Evolutionary conservation across 345 rosid species (phyloP), one percentile per base, ranked within the genome.

Genomic region (Rhodamnia rubescens): DNA sequence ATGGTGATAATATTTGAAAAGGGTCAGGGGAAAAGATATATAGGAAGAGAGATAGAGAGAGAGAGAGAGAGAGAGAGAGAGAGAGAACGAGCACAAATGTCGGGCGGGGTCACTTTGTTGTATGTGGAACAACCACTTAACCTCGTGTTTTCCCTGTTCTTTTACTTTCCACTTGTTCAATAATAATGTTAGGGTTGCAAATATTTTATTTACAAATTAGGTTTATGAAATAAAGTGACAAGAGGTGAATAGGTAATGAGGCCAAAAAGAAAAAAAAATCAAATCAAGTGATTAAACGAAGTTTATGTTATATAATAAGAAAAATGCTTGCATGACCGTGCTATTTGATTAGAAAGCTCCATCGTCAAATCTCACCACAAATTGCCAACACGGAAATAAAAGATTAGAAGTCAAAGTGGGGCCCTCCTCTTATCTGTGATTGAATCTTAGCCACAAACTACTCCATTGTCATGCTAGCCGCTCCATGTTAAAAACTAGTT

Each of bases 81-180:
- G 84, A 18, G 58, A 74, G 56, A 53, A 57, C 8, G 85, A 51
- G 87, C 90, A 86, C 90, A 85, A 86, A 54, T 86, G 90, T 90
- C 89, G 89, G 91, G 87, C 55, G 49, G 51, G 87, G 86, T 82
- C 74, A 85, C 82, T 85, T 64, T 29, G 86, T 42, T 84, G 87
- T 85, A 86, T 69, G 78, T 50, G 69, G 52, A 69, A 36, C 84
- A 29, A 32, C 27, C 54, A 52, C 10, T 56, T 80, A 14, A 32
- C 15, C 40, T 61, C 64, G 42, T 54, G 85, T 29, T 82, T 52
- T 78, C 52, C 53, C 36, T 50, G 78, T 83, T 78, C 51, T 32
- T 20, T 21, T 82, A 21, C 50, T 87, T 81, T 57, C 85, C 40
- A 54, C 51, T 83, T 85, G 8, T 69, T 18, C 24, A 69, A 10